A percentile compares a stretch with the other conserved stretches of the same genome.
These are phyloP conservation scores for Tieghemostelium lacteum DNA, from an alignment of 78 protist genomes.

Conservation along the genomic window DNA sequence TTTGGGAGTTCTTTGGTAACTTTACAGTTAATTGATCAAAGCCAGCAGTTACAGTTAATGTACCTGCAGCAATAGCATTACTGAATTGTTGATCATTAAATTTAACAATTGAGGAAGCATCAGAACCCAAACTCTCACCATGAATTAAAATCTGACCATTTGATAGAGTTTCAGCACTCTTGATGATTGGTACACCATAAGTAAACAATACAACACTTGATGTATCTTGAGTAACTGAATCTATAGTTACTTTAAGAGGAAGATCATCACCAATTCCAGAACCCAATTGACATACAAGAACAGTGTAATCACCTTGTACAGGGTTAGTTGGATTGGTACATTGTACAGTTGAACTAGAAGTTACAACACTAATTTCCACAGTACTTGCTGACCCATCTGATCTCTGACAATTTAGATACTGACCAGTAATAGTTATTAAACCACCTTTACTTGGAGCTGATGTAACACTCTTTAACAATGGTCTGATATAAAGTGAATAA, in stretches of 20 bases:
- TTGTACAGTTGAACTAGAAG: too few species aligned
- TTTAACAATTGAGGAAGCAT: background rate
- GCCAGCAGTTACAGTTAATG: background rate
- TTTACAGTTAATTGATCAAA: background rate
- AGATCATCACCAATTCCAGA: background rate
- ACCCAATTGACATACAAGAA: background rate
- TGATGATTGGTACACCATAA: background rate
- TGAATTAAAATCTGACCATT: too few species aligned
- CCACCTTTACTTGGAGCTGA: slow-evolving; percentile 24
- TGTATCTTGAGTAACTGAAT: background rate
- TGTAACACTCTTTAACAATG: background rate
- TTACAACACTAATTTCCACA: slow-evolving; percentile 19
- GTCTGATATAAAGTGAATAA: too few species aligned
- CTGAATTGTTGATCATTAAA: background rate
- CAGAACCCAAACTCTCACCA: background rate
- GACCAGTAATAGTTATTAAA: slow-evolving; percentile 1
- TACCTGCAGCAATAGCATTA: too few species aligned
- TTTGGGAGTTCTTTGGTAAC: background rate
- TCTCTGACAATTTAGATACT: slow-evolving; percentile 1
- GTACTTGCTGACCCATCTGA: background rate
- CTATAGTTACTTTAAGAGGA: background rate
- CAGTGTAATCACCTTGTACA: background rate
- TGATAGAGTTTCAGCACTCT: too few species aligned
- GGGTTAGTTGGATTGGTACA: background rate
- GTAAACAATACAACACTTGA: background rate